phyloP scores from a whole-genome alignment of 2,329 filamentous ascomycete genomes.

The Pseudogymnoascus sp. region DNA sequence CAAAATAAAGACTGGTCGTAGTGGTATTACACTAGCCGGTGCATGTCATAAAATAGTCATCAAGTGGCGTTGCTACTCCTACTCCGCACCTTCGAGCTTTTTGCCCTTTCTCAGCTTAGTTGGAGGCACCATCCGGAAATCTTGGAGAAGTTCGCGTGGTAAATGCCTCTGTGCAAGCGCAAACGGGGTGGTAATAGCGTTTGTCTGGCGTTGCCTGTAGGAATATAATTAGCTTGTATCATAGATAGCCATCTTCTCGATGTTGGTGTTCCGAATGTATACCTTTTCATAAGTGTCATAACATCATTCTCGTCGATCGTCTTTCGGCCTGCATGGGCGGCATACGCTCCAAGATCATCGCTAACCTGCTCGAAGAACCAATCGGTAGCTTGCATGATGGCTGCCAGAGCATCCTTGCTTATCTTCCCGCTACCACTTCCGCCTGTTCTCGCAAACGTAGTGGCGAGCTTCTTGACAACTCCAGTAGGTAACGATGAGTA shows the following conservation, averaged over 20 bases:
- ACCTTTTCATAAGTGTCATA: slow-evolving; percentile 76
- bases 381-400: slow-evolving; percentile 73
- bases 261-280: slow-evolving; percentile 27
- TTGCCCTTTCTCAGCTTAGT: slow-evolving; percentile 38
- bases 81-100: neutral
- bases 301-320: slow-evolving; percentile 83
- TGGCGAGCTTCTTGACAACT: slow-evolving; percentile 67
- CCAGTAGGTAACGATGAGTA: slow-evolving; percentile 68
- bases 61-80: slow-evolving; percentile 18
- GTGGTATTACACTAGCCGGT: slow-evolving; percentile 14
- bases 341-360: slow-evolving; percentile 72
- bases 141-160: slow-evolving; percentile 74
- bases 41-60: slow-evolving; percentile 18
- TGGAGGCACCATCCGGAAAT: slow-evolving; percentile 64
- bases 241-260: neutral
- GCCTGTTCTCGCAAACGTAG: slow-evolving; percentile 61
- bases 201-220: slow-evolving; percentile 69
- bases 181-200: slow-evolving; percentile 66
- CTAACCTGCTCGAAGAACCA: slow-evolving; percentile 89
- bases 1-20: slow-evolving; percentile 68
- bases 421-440: slow-evolving; percentile 62
- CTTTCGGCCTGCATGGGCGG: slow-evolving; percentile 73
- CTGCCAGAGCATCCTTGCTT: slow-evolving; percentile 63
- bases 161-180: slow-evolving; percentile 78
- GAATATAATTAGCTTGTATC: slow-evolving; percentile 28